Conservation (phyloP, 345 rosid genomes). For the Populus alba region DNA sequence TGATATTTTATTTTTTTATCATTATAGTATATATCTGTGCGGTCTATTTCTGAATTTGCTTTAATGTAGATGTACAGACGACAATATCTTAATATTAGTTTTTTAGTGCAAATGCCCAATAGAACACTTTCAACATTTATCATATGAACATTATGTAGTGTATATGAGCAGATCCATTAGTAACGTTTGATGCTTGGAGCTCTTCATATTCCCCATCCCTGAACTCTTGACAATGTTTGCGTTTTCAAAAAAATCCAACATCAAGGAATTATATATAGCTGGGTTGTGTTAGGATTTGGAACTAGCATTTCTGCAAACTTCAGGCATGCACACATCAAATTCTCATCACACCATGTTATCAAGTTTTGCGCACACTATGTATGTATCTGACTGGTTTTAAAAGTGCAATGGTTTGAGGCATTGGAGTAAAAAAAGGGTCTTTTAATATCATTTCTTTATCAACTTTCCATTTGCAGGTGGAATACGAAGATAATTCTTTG, state of each 20-base stretch:
- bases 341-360: not conserved
- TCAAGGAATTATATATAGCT: not conserved
- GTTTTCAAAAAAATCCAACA: not conserved
- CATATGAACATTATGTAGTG: not conserved
- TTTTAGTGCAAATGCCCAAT: not conserved
- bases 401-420: not conserved
- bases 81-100: not conserved
- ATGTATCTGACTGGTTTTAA: not conserved
- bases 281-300: not conserved
- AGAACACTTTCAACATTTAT: not conserved
- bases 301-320: not conserved
- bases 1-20: not conserved
- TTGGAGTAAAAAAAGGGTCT: not conserved
- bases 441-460: not conserved
- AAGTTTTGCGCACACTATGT: not conserved
- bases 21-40: not conserved
- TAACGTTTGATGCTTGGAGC: not conserved
- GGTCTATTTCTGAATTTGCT: not conserved
- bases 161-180: not conserved
- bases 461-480: conserved; percentile 51
- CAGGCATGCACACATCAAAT: not conserved
- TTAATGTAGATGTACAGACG: not conserved
- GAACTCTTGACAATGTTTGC: not conserved
- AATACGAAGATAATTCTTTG: conserved; percentile 63
- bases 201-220: not conserved